Percentiles rank a stretch among this genome's conserved stretches.
These are phyloP conservation scores for Tricholoma terreum DNA, from an alignment of 768 basidiomycete genomes.

Conservation along the genomic window DNA sequence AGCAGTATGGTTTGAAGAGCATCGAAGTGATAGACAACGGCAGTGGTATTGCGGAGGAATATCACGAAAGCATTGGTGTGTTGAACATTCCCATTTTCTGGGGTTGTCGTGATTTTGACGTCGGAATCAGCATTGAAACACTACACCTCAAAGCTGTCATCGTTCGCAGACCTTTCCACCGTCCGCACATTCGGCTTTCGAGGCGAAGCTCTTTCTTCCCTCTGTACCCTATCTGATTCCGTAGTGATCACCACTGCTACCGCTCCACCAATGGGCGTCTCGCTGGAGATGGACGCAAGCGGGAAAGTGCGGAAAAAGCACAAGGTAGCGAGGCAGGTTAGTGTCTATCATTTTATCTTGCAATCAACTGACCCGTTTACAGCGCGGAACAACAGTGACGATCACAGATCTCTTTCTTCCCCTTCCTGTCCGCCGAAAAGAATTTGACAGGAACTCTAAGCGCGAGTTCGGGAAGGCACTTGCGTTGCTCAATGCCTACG, in stretches of 20 bases:
- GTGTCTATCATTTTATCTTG: slow-evolving; percentile 11
- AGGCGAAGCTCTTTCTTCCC: slow-evolving; percentile 91
- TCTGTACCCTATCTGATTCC: slow-evolving; percentile 78
- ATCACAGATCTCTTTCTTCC: slow-evolving; percentile 72
- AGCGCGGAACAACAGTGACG: slow-evolving; percentile 86
- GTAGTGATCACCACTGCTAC: slow-evolving; percentile 77
- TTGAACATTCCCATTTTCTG: not conserved
- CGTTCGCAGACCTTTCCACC: slow-evolving; percentile 67
- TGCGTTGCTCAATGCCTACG: slow-evolving; percentile 82
- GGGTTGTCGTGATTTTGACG: no score
- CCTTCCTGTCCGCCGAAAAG: slow-evolving; percentile 88
- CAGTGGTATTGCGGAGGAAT: slow-evolving; percentile 71
- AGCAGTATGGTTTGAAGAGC: slow-evolving; percentile 75
- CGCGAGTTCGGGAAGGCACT: slow-evolving; percentile 87
- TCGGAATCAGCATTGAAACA: slow-evolving; percentile 77
- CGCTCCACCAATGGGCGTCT: slow-evolving; percentile 72
- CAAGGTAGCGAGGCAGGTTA: slow-evolving; percentile 76
- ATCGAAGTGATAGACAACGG: slow-evolving; percentile 96
- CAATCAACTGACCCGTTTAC: slow-evolving; percentile 2
- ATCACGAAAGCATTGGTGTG: slow-evolving; percentile 77
- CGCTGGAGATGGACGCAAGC: slow-evolving; percentile 66
- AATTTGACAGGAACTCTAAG: slow-evolving; percentile 84
- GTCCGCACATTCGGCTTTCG: slow-evolving; percentile 91
- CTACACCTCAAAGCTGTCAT: slow-evolving; percentile 86
- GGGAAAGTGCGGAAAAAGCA: slow-evolving; percentile 58